Percentiles rank a stretch among this genome's conserved stretches.
phyloP scores from a whole-genome alignment of 2,329 filamentous ascomycete genomes.

The Mycosphaerella sp. region DNA sequence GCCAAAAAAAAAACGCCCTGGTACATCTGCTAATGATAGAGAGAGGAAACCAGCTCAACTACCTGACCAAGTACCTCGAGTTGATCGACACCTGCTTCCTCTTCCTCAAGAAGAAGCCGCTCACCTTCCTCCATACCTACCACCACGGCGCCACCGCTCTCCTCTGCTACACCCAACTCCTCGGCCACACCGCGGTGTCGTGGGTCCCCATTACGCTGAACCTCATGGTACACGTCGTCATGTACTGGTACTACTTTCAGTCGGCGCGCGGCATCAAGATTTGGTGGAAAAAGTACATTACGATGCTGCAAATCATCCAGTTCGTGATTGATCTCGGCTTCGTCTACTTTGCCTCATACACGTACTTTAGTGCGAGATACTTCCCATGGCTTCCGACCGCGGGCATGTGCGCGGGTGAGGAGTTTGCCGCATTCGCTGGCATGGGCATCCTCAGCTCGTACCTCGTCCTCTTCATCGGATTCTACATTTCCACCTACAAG shows the following conservation, averaged over 20 bases:
- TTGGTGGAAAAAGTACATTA: conserved; percentile 99
- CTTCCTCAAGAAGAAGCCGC: conserved; percentile 98
- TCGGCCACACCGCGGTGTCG: conserved; percentile 85
- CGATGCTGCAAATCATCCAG: conserved; percentile 91
- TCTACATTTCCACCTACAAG: conserved; percentile 96
- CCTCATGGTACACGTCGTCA: conserved; percentile 89
- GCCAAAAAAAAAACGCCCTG: not conserved
- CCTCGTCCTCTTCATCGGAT: conserved; percentile 96
- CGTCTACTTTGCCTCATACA: conserved; percentile 99
- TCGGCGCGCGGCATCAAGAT: conserved; percentile 89
- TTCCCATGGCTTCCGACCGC: conserved; percentile 75
- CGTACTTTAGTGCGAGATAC: conserved; percentile 92
- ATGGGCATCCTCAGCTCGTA: conserved; percentile 91
- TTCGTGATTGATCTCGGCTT: conserved; percentile 97
- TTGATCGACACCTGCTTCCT: conserved; percentile 93
- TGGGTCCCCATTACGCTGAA: conserved; percentile 94
- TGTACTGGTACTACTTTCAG: conserved; percentile 99
- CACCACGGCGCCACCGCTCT: conserved; percentile 96
- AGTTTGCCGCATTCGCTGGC: conserved; percentile 89
- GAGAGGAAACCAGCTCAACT: conserved; percentile 66
- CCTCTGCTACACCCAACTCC: conserved; percentile 95
- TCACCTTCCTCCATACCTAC: conserved; percentile 99
- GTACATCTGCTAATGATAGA: conserved; percentile 7
- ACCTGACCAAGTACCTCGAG: conserved; percentile 96
- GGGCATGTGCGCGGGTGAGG: conserved; percentile 87